Conservation (phyloP, 306 rosid species). For the Prunus persica region DNA sequence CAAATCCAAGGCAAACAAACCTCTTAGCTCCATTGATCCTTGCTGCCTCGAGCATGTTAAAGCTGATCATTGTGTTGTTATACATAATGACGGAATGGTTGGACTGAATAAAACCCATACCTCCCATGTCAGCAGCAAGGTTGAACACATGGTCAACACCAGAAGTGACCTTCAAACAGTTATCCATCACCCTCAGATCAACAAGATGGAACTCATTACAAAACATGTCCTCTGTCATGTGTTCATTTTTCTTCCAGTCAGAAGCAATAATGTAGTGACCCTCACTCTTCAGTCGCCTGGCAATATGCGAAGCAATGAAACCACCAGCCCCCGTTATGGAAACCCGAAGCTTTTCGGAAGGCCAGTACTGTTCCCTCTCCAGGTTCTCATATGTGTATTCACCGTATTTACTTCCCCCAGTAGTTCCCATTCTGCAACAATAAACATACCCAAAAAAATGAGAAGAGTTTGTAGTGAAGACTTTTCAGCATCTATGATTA, state of each 20-base stretch:
- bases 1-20: conserved; percentile 33
- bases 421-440: conserved; percentile 72
- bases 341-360: conserved; percentile 76
- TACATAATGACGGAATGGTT: conserved; percentile 97
- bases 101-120: conserved; percentile 99
- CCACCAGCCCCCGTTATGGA: conserved; percentile 98
- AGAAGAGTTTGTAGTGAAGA: neutral
- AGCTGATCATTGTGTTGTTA: conserved; percentile 96
- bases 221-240: conserved; percentile 95
- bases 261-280: conserved; percentile 96
- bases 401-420: conserved; percentile 58
- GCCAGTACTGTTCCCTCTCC: conserved; percentile 93
- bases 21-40: conserved; percentile 87
- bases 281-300: conserved; percentile 86
- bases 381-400: conserved; percentile 72
- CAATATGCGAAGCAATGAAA: conserved; percentile 94
- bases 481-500: neutral
- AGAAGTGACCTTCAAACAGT: conserved; percentile 78
- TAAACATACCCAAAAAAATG: neutral
- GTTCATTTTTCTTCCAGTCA: conserved; percentile 99
- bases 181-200: conserved; percentile 98
- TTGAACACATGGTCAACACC: conserved; percentile 91
- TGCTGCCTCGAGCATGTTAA: conserved; percentile 91
- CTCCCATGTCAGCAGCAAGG: conserved; percentile 99
- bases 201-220: conserved; percentile 94